A percentile compares a stretch with the other conserved stretches of the same genome.
Conservation (phyloP, 192 early-diverging fungal species). For the Lobosporangium transversale region DNA sequence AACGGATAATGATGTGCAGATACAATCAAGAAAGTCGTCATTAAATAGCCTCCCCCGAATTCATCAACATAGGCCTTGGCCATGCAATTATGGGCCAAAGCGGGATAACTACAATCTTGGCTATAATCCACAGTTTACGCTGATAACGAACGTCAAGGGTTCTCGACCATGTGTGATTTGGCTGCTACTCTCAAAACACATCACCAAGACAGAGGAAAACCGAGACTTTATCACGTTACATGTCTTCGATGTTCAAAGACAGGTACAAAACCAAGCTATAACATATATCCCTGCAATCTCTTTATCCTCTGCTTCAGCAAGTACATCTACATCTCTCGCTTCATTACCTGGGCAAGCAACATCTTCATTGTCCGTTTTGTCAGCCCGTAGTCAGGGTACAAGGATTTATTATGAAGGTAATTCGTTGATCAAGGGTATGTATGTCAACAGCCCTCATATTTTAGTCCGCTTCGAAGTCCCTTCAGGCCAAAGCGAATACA, state of each 20-base stretch:
- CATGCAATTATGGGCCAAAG: conserved; percentile 53
- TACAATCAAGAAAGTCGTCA: no score
- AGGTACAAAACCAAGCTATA: conserved; percentile 7
- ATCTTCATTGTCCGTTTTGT: neutral
- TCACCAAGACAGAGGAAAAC: conserved; percentile 84
- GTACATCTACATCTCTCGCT: neutral
- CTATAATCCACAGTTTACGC: conserved; percentile 83
- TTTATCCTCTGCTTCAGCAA: neutral
- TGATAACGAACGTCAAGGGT: conserved; percentile 67
- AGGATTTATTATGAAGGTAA: conserved; percentile 43
- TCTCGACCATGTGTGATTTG: conserved; percentile 68
- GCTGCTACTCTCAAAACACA: conserved; percentile 87
- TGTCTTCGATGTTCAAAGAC: conserved; percentile 71
- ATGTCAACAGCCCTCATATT: conserved; percentile 89
- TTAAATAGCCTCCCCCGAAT: no score
- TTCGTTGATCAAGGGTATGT: conserved; percentile 71
- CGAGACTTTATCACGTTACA: conserved; percentile 89
- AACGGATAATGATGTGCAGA: no score
- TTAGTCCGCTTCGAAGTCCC: conserved; percentile 73
- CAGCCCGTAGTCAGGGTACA: conserved; percentile 56
- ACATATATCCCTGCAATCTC: conserved; percentile 15
- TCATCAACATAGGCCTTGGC: conserved; percentile 40
- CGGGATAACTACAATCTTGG: conserved; percentile 69
- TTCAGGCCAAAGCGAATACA: conserved; percentile 66
- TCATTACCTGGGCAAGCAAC: neutral